phyloP scores from a whole-genome alignment of 2,329 filamentous ascomycete species.

The Diplodia scrobiculata region DNA sequence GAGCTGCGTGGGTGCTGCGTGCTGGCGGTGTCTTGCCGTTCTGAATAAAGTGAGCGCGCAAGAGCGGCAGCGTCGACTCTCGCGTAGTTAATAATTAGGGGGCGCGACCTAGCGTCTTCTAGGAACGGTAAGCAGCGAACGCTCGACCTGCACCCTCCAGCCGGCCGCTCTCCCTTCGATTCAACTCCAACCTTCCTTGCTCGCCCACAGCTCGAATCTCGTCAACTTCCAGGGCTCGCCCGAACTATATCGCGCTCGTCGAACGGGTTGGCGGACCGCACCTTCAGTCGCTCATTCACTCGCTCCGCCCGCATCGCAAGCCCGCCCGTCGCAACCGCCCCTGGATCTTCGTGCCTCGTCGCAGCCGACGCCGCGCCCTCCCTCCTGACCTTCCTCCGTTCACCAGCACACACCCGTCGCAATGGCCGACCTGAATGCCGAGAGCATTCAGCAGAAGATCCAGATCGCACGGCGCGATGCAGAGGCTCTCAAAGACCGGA shows the following conservation, averaged over 20 bases:
- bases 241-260: conserved; percentile 21
- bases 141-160: conserved; percentile 14
- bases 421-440: conserved; percentile 55
- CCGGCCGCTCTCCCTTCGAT: conserved; percentile 20
- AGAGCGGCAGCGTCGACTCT: not conserved
- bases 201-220: conserved; percentile 14
- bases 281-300: conserved; percentile 28
- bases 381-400: conserved; percentile 17
- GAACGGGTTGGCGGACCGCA: conserved; percentile 24
- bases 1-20: not conserved
- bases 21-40: not conserved
- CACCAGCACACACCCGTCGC: conserved; percentile 1
- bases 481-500: conserved; percentile 94
- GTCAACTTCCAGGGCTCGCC: conserved; percentile 9
- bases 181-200: conserved; percentile 20
- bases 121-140: conserved; percentile 16
- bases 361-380: conserved; percentile 23
- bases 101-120: conserved; percentile 10
- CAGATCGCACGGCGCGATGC: conserved; percentile 97
- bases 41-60: not conserved
- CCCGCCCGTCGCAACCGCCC: conserved; percentile 27
- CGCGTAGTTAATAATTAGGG: conserved; percentile 4
- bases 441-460: conserved; percentile 65
- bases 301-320: conserved; percentile 25
- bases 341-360: conserved; percentile 29